Evolutionary conservation across 331 rosid species (phyloP).

Genomic region (Telfairia occidentalis): DNA sequence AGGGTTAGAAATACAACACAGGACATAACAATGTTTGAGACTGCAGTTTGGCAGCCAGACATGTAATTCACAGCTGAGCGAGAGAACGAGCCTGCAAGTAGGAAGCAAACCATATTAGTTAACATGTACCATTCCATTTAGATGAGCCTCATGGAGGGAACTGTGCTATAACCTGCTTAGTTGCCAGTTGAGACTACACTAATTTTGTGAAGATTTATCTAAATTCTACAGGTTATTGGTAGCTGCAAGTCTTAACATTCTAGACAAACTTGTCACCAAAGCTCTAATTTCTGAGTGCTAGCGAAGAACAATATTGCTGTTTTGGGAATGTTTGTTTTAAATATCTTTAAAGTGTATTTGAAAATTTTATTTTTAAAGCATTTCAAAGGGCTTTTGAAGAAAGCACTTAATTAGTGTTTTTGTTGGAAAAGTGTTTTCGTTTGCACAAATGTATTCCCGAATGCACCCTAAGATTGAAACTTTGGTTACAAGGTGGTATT

Average conservation of each 20-base stretch:
- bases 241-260: background rate
- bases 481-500: background rate
- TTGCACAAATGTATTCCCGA: background rate
- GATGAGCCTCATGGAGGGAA: background rate
- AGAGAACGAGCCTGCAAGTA: conserved; percentile 76
- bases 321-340: background rate
- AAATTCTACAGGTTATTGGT: background rate
- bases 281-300: background rate
- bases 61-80: conserved; percentile 86
- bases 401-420: background rate
- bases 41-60: conserved; percentile 91
- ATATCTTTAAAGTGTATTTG: background rate
- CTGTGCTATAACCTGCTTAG: background rate
- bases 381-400: background rate
- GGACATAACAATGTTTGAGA: conserved; percentile 86
- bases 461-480: background rate
- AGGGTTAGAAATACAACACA: conserved; percentile 64
- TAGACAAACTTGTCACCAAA: background rate
- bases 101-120: conserved; percentile 8
- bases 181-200: background rate
- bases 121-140: conserved; percentile 4
- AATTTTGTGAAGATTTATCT: background rate
- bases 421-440: background rate
- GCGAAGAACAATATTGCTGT: background rate
- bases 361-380: background rate